Base-by-base conservation (phyloP, 2,329 filamentous ascomycete genomes). In the Juglanconis juglandina region DNA sequence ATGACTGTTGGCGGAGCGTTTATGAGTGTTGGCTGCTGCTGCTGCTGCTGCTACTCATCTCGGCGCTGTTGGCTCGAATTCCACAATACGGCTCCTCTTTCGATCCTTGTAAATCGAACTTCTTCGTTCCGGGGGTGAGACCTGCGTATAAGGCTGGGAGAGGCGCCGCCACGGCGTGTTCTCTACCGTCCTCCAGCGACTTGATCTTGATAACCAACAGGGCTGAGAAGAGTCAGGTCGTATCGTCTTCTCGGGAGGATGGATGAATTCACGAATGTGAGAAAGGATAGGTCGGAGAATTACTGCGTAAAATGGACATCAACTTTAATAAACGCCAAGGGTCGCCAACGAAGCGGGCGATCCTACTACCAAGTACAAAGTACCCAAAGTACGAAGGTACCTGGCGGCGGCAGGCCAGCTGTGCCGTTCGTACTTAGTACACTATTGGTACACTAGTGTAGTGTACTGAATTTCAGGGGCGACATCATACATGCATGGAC, bases 161-260 rank as follows among this genome's bases (percentile, higher is more conserved):
- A 37, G 53, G 53, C 42, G 53, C 33, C 44, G 42, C 42, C 32
- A 46, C 53, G 44, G 53, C 11, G 53, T 56, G 53, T 56, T 33
- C 39, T 13, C 13, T 24, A 34, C 53, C 41, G 42, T 41, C 10
- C 14, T 44, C 32, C 3, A 8, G 24, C 37, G 10, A 24, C 6
- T 7, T 35, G 9, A 14, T 48, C 24, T 24, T 24, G 24, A 35
- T 35, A 24, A 14, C 48, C 48, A 24, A 48, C 46, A 48, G 46
- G 46, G 46, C 46, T 30, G 24, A 33, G 17, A 24, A 11, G 17
- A 30, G 44, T 47, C 10, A 13, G 14, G 44, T 17, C 13, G 9
- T 4, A 6, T 47, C 9, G 17, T 47, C 14, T 47, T n/a, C 17
- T n/a, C 13, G 44, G 9, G 44, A 13, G 10, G n/a, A 17, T 47